Conservation (phyloP, 2,329 filamentous ascomycete genomes). For the Exophiala lecanii-corni region DNA sequence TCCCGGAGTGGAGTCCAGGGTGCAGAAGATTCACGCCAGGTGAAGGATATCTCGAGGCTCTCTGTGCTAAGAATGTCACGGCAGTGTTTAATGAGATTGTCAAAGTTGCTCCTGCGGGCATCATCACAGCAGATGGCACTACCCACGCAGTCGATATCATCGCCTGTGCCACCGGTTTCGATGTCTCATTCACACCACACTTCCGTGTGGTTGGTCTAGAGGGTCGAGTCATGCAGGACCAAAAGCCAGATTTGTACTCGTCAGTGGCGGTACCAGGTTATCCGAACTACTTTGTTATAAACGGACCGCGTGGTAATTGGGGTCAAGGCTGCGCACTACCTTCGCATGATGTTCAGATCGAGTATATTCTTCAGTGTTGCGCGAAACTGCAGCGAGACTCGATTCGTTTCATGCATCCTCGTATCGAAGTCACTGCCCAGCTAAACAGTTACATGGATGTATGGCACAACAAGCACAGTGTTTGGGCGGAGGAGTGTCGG, state of each 20-base stretch:
- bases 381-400: conserved; percentile 32
- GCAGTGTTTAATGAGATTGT: conserved; percentile 14
- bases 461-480: conserved; percentile 29
- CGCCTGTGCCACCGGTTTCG: conserved; percentile 36
- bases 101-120: conserved; percentile 31
- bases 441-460: conserved; percentile 26
- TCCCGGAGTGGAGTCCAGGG: conserved; percentile 31
- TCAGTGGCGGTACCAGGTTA: conserved; percentile 44
- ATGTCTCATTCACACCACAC: conserved; percentile 37
- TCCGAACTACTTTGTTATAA: conserved; percentile 37
- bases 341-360: conserved; percentile 26
- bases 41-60: conserved; percentile 23
- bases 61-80: conserved; percentile 24
- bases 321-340: conserved; percentile 29
- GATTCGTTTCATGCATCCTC: conserved; percentile 27
- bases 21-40: conserved; percentile 47
- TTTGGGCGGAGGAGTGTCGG: conserved; percentile 29
- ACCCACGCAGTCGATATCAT: conserved; percentile 31
- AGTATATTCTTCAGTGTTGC: conserved; percentile 30
- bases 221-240: conserved; percentile 36
- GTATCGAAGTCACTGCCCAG: conserved; percentile 16
- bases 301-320: conserved; percentile 29
- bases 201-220: conserved; percentile 38
- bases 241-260: conserved; percentile 40
- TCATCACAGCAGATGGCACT: conserved; percentile 30